Evolutionary conservation across 768 basidiomycete genomes (phyloP).

Genomic region (Tulasnella sp.): DNA sequence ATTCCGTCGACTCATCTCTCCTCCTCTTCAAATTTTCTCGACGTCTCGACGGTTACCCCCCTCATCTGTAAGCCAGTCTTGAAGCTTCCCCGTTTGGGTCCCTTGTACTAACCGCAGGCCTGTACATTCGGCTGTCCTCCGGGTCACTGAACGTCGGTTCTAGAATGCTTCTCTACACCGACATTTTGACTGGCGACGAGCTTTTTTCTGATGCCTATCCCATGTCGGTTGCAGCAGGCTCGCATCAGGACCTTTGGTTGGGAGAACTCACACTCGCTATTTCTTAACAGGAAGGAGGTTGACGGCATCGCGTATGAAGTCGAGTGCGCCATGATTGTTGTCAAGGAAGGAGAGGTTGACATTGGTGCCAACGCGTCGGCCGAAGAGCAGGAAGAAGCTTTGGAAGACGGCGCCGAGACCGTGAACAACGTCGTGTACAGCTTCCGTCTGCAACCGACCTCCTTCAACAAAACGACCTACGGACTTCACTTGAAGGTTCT

Average conservation of each 20-base stretch:
- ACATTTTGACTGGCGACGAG: constrained; percentile 77
- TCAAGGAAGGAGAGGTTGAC: constrained; percentile 80
- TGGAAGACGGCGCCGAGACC: constrained; percentile 69
- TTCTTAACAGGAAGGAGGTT: constrained; percentile 59
- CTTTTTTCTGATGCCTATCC: constrained; percentile 94
- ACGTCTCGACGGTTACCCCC: neutral
- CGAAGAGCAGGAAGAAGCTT: constrained; percentile 75
- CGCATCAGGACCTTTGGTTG: constrained; percentile 10
- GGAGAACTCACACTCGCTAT: neutral
- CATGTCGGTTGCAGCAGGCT: constrained; percentile 48
- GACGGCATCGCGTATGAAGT: constrained; percentile 83
- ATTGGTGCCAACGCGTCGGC: constrained; percentile 94
- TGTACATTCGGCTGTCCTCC: too few species aligned
- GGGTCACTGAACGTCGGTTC: too few species aligned
- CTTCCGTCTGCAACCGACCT: constrained; percentile 80
- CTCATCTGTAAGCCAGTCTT: neutral
- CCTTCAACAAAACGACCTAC: constrained; percentile 90
- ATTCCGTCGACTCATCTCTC: neutral
- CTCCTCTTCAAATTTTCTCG: constrained; percentile 8
- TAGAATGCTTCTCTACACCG: constrained; percentile 69
- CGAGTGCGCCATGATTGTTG: constrained; percentile 63
- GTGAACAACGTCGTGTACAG: constrained; percentile 92
- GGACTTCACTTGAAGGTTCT: constrained; percentile 74
- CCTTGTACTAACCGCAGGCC: neutral
- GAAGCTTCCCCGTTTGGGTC: neutral